Conservation (phyloP, 2,329 filamentous ascomycete species). For the Colletotrichum sojae region DNA sequence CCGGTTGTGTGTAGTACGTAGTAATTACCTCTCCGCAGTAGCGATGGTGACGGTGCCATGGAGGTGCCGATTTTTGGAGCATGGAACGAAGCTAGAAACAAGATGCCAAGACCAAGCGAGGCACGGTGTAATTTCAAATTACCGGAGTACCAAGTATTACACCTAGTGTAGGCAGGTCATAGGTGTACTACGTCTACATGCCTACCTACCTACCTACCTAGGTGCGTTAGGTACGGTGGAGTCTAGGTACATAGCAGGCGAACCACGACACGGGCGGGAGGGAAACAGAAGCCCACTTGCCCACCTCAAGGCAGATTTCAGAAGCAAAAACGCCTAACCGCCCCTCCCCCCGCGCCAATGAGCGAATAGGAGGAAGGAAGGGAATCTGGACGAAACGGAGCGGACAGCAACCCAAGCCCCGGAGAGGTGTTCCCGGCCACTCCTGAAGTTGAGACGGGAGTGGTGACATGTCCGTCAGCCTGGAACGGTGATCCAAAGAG, state of each 20-base stretch:
- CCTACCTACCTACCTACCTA: no score
- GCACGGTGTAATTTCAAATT: conserved; percentile 37
- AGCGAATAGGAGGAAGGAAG: background rate
- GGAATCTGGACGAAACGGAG: no score
- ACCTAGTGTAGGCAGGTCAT: no score
- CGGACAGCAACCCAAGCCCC: background rate
- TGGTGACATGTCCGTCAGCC: background rate
- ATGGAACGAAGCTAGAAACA: conserved; percentile 2
- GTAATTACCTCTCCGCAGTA: no score
- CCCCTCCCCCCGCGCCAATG: background rate
- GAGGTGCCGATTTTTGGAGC: background rate
- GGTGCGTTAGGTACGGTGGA: conserved; percentile 9
- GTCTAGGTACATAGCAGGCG: background rate
- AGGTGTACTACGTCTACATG: no score
- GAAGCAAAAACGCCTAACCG: conserved; percentile 33
- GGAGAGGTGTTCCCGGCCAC: conserved; percentile 10
- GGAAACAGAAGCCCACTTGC: conserved; percentile 30
- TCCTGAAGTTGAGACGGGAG: background rate
- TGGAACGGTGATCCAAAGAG: conserved; percentile 8
- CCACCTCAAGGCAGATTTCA: conserved; percentile 38
- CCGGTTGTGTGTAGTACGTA: no score
- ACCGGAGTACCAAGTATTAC: no score
- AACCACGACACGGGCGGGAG: conserved; percentile 26
- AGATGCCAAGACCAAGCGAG: conserved; percentile 35
- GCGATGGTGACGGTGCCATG: background rate